A percentile compares a stretch with the other conserved stretches of the same genome.
phyloP scores from a whole-genome alignment of 768 basidiomycete genomes.

The Tephrocybe sp. region DNA sequence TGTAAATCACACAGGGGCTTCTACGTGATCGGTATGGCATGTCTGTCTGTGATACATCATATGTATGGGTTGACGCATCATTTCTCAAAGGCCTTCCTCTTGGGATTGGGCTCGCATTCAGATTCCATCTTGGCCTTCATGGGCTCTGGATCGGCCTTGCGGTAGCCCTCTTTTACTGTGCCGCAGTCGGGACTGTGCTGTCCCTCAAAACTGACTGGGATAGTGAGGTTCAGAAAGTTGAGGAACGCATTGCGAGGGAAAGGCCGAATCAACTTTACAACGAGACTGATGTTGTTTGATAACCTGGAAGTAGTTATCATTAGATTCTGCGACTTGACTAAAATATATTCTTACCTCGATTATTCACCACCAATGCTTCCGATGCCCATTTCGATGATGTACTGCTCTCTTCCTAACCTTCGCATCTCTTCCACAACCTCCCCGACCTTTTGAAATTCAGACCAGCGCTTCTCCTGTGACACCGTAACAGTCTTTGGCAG shows the following conservation, averaged over 20 bases:
- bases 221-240: conserved; percentile 1
- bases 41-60: no score
- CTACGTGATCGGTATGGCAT: conserved; percentile 61
- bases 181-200: neutral
- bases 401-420: conserved; percentile 50
- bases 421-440: conserved; percentile 72
- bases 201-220: conserved; percentile 6
- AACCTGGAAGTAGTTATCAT: no score
- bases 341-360: neutral
- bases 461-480: conserved; percentile 40
- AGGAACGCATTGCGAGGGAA: conserved; percentile 1
- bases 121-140: neutral
- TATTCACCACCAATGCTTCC: conserved; percentile 44
- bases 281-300: neutral
- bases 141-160: conserved; percentile 4
- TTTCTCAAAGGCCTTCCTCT: conserved; percentile 1
- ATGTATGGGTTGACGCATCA: no score
- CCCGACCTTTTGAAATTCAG: conserved; percentile 67
- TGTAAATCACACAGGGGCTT: conserved; percentile 50
- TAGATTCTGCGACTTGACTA: no score
- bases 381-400: conserved; percentile 66
- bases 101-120: neutral
- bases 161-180: neutral
- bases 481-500: conserved; percentile 23
- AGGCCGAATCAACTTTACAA: no score